Evolutionary conservation across 768 basidiomycete genomes (phyloP), one percentile per base, ranked within the genome.

Genomic region (Sarcodon sp.): DNA sequence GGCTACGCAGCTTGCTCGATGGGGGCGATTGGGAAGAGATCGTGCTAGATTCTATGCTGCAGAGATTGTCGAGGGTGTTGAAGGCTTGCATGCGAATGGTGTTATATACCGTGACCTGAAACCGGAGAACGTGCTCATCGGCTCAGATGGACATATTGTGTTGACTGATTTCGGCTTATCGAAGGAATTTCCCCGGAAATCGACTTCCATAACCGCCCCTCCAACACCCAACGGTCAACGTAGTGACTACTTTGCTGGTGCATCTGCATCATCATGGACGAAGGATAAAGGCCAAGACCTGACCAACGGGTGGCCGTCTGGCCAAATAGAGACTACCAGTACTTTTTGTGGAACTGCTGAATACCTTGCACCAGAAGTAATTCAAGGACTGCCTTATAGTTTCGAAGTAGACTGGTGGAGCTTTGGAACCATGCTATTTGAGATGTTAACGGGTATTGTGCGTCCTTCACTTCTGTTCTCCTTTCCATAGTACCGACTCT

Each of bases 351-450:
- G 91, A 8, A 94, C 91, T n/a, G 91, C 91, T 3, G 91, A 94
- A 65, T 96, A 96, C 56, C 76, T 96, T 6, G 91, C 96, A 10
- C 96, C 96, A 0, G 94, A 99, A 66, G 92, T 98, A 41, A 90
- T 98, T 55, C 87, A 90, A 57, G 88, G 92, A 1, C 63, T 86
- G 56, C 76, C 82, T 15, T 94, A 98, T 60, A 83, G 83, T 54
- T 98, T 91, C 58, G 89, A 92, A 55, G 90, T 94, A 16, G 94
- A 98, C 62, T 94, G 91, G 88, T 99, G 92, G 93, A 88, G 85
- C 54, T 86, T 94, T 57, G 94, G 94, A 34, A 97, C 94, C 52
- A 94, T 98, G 87, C 67, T 98, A 51, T 91, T 88, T 61, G 94
- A 98, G 69, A 94, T 96, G 86, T 68, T 98, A 65, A 87, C 88